Base-by-base conservation (phyloP, 495 filamentous ascomycete genomes). In the Xylaria cubensis region DNA sequence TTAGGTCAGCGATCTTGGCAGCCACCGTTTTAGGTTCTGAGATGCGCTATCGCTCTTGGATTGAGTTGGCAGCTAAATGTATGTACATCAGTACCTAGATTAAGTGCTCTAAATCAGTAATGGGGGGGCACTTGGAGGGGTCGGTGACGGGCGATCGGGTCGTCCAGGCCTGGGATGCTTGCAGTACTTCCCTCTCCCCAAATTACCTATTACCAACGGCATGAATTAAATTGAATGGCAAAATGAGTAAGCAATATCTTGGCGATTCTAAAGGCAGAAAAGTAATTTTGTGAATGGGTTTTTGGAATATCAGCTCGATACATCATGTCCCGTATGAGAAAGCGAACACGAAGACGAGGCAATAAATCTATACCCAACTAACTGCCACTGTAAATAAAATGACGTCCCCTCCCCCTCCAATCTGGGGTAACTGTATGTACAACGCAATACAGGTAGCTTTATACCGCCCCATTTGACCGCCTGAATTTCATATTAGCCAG, bases 321-420 rank as follows among this genome's bases (percentile, higher is more conserved):
- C 26, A 7, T 56, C 6, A 29, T 15, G 32, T 56, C 13, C 2
- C 13, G 26, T 32, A 17, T 1, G 53, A 17, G 13, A 56, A 56
- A 56, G 53, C 53, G 53, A 56, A 56, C 53, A 56, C 53, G 53
- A 56, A 56, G 53, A 56, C 53, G 26, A 56, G 26, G 26, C 24
- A 56, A 17, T 12, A 55, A 10, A 1, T 9, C 3, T 51, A 2
- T 12, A 24, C 26, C 26, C 2, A 24, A 51, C 50, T 29, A 24
- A 51, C 50, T 51, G 50, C 50, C 21, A 21, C 26, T 15, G 19
- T 56, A 56, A 56, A 56, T 56, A 32, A 56, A 56, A 56, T 56
- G 53, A 56, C 39, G 61, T 64, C n/a, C 59, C 17, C 59, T 63
- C 59, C 17, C 56, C 58, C 58, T 63, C 59, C 59, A 26, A 42